These are phyloP conservation scores for Rugonectria rugulosa DNA, from an alignment of 2,329 filamentous ascomycete species.

Conservation along the genomic window DNA sequence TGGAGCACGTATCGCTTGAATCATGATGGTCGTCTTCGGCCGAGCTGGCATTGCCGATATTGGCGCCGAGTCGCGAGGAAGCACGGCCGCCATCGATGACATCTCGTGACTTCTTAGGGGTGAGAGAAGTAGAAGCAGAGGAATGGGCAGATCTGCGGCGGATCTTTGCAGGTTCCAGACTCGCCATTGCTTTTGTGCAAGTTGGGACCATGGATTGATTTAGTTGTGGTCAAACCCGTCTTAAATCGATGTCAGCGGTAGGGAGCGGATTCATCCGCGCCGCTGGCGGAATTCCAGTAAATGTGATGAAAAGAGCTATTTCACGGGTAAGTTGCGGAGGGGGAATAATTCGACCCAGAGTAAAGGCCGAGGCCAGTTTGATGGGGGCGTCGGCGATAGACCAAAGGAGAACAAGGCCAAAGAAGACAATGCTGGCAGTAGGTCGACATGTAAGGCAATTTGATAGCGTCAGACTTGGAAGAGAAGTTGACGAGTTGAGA, in stretches of 20 bases:
- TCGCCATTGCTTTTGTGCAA: conserved; percentile 25
- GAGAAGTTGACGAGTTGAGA: not conserved
- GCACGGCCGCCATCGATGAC: conserved; percentile 12
- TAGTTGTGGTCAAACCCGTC: not conserved
- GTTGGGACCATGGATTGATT: conserved; percentile 13
- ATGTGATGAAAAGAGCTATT: no score
- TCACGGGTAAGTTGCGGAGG: no score
- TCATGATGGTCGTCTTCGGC: conserved; percentile 35
- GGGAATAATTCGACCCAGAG: no score
- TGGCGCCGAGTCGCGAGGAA: conserved; percentile 14
- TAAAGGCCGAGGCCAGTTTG: no score
- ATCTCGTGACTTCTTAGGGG: conserved; percentile 17
- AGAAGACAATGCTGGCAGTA: not conserved
- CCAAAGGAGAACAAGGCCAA: not conserved
- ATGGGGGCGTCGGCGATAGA: no score
- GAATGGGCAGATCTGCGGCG: not conserved
- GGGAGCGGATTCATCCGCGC: no score
- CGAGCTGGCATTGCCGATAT: conserved; percentile 24
- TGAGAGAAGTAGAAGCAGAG: not conserved
- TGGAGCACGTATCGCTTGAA: conserved; percentile 41
- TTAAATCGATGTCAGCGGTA: not conserved
- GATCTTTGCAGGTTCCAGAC: conserved; percentile 1
- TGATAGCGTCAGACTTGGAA: not conserved
- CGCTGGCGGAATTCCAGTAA: no score
- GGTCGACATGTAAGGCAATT: conserved; percentile 3